phyloP scores from a whole-genome alignment of 1,139 yeast species.

The Pichia terricola region DNA sequence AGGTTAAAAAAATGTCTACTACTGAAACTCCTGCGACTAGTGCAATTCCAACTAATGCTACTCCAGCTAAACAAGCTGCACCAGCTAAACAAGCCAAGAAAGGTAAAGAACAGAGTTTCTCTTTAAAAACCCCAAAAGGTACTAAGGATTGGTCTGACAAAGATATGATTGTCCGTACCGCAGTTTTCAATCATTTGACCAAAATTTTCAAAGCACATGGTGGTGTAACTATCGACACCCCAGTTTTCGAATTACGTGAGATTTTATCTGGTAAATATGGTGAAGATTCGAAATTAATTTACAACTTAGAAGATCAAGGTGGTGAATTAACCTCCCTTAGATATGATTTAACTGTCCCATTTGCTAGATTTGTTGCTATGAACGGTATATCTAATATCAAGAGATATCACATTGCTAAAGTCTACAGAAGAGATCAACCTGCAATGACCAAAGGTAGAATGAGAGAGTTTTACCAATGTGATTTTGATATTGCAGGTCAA shows the following conservation, averaged over 20 bases:
- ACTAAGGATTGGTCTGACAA: constrained; percentile 98
- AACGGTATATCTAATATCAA: constrained; percentile 83
- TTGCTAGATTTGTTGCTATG: constrained; percentile 94
- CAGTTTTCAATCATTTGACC: constrained; percentile 65
- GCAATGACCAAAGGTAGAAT: constrained; percentile 99
- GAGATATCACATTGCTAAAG: constrained; percentile 95
- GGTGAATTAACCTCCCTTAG: constrained; percentile 93
- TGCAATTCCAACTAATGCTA: too few species aligned
- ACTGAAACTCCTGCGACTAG: too few species aligned
- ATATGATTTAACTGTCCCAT: constrained; percentile 94
- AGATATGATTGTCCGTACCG: constrained; percentile 92
- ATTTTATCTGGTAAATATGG: constrained; percentile 95
- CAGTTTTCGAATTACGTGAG: constrained; percentile 92
- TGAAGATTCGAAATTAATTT: constrained; percentile 92
- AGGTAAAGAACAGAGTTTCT: constrained; percentile 29
- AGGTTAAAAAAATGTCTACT: too few species aligned
- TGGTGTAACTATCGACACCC: constrained; percentile 95
- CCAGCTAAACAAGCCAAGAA: neutral
- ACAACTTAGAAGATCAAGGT: constrained; percentile 95
- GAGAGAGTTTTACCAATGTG: constrained; percentile 99
- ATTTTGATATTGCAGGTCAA: constrained; percentile 88
- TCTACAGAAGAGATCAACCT: constrained; percentile 96
- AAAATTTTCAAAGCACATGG: constrained; percentile 86
- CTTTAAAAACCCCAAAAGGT: constrained; percentile 91
- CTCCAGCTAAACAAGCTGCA: neutral